Conservation (phyloP, 148 eudicot species). For the Fallopia convolvulus region DNA sequence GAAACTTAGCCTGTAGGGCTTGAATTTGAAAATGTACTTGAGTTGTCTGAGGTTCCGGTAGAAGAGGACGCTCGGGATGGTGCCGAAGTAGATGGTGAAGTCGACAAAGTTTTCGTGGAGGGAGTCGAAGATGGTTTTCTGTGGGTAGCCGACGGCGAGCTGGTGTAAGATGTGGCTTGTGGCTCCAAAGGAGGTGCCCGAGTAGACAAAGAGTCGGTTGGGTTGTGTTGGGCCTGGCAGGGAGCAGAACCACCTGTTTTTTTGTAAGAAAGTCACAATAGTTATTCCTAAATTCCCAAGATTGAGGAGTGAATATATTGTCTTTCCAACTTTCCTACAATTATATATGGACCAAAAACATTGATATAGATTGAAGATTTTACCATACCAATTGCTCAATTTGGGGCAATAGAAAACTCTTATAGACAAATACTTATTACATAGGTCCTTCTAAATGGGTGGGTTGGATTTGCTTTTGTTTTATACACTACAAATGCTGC, state of each 20-base stretch:
- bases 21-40: slow-evolving; percentile 78
- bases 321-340: no score
- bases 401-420: no score
- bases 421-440: no score
- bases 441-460: no score
- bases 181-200: slow-evolving; percentile 91
- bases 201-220: slow-evolving; percentile 78
- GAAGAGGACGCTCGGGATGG: slow-evolving; percentile 71
- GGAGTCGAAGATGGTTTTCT: slow-evolving; percentile 80
- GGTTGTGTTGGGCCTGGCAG: slow-evolving; percentile 98
- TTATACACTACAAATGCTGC: no score
- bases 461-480: no score
- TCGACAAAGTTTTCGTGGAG: slow-evolving; percentile 50
- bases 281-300: no score
- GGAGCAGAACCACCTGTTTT: slow-evolving; percentile 65
- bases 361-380: no score
- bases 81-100: slow-evolving; percentile 73
- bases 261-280: not conserved
- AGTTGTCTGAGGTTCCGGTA: slow-evolving; percentile 80
- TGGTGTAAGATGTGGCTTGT: slow-evolving; percentile 74
- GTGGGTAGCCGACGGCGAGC: slow-evolving; percentile 77
- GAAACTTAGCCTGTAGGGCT: slow-evolving; percentile 45
- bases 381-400: no score
- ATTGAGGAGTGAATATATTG: no score
- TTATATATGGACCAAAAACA: no score